Conservation (phyloP, 2,329 filamentous ascomycete species). For the Phialophora verrucosa region DNA sequence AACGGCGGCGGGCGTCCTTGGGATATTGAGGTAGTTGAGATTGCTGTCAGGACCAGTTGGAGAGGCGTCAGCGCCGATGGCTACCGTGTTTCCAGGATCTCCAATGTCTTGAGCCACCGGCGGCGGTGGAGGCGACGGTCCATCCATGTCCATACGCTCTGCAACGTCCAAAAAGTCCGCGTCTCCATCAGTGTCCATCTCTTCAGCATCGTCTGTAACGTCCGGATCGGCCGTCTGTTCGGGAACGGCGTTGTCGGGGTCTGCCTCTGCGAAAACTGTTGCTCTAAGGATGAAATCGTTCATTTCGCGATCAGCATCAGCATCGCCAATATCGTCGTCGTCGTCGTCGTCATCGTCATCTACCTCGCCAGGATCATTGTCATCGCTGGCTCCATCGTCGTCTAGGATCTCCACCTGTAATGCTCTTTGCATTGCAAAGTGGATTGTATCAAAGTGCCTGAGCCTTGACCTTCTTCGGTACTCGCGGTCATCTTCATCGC, state of each 20-base stretch:
- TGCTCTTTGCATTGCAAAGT: constrained; percentile 46
- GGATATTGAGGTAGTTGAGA: constrained; percentile 69
- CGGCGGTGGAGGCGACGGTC: constrained; percentile 69
- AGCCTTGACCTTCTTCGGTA: constrained; percentile 49
- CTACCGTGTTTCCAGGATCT: constrained; percentile 25
- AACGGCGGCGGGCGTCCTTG: constrained; percentile 72
- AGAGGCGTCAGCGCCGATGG: constrained; percentile 24
- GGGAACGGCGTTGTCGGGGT: constrained; percentile 8
- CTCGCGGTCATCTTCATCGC: constrained; percentile 61
- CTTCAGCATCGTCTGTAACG: constrained; percentile 50
- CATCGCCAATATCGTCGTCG: constrained; percentile 40
- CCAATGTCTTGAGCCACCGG: constrained; percentile 48
- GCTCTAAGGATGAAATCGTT: constrained; percentile 33
- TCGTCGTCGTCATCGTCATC: constrained; percentile 51
- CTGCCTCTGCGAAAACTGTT: constrained; percentile 31
- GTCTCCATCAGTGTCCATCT: constrained; percentile 53
- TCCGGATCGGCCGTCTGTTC: constrained; percentile 39
- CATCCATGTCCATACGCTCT: constrained; percentile 78
- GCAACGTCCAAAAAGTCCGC: constrained; percentile 75
- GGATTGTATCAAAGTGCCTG: constrained; percentile 49
- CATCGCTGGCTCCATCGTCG: constrained; percentile 44
- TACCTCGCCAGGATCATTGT: constrained; percentile 55
- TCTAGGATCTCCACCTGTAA: constrained; percentile 50
- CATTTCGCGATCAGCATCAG: constrained; percentile 33
- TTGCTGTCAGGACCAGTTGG: constrained; percentile 36